Base-by-base conservation (phyloP, 2,329 filamentous ascomycete genomes). In the Emmonsiellopsis sp. region DNA sequence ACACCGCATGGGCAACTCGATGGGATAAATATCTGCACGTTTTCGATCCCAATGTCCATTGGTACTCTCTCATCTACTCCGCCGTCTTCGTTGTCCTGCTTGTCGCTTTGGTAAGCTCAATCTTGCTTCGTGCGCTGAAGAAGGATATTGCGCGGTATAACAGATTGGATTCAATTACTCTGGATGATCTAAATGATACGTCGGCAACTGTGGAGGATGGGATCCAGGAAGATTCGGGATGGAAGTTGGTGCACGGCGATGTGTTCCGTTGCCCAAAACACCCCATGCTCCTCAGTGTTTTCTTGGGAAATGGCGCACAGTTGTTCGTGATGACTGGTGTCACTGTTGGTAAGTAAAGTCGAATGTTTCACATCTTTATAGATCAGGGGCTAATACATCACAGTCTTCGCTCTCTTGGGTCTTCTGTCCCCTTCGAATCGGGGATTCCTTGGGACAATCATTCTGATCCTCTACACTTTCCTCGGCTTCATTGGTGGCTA, bases 21-120 rank as follows among this genome's bases (percentile, higher is more conserved):
- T 98, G 93, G 93, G 93, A 98, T 77, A 97, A 95, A 72, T 97
- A 97, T 68, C 79, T 98, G 37, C 92, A 97, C 65, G 92, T 98
- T 33, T 94, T 91, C 66, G 91, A 97, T 69, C 91, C 93, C 51
- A 94, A 93, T 76, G 97, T 98, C 62, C 93, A 98, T 71, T 98
- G 93, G 93, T 95, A 97, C 75, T 96, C 91, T 55, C 83, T 98
- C 49, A 87, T 97, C 72, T 95, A 95, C 71, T 96, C 91, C 37
- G 88, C 93, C 49, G 84, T 97, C 44, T 95, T 98, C 57, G 91
- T 98, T 49, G 80, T 95, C 48, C 93, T 97, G 71, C 77, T 97
- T 42, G 85, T 92, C 37, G 82, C 90, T 45, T 95, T 93, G 62
- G 93, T 98, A 58, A 86, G 86, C 70, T 95, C 91, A n/a, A 88